Base-by-base conservation (phyloP, 768 basidiomycete genomes). In the Coprinopsis strossmayeri region DNA sequence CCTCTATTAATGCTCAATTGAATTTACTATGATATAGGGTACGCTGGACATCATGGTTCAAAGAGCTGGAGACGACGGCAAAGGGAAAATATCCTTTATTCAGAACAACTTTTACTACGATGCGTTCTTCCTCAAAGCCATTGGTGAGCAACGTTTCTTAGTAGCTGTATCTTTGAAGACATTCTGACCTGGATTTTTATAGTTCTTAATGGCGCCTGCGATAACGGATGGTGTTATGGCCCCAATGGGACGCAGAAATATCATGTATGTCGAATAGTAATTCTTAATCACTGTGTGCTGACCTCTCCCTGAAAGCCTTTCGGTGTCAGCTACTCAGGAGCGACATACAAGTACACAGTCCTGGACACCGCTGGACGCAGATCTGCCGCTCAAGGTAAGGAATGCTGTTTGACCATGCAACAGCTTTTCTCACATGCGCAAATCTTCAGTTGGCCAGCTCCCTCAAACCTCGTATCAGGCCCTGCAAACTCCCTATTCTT, bases 41-140 rank as follows among this genome's bases (percentile, higher is more conserved):
- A 76, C 76, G 2, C 69, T 98, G 27, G 96, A 99, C 65, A 79
- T 99, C n/a, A 73, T 96, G 64, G 75, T 98, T 0, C 93, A 95
- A 59, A 70, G 96, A 34, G 81, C 82, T 0, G 92, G 91, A 1
- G 67, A 69, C 3, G 79, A 81, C 45, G 77, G 77, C 1, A 58
- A 64, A 37, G 84, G 85, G 12, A 79, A 75, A 34, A 67, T 90
- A 15, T 59, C 80, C 3, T 95, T 99, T 60, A 71, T 99, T 41
- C 92, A 95, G 67, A 99, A 99, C 60, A 98, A 97, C 64, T 90
- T 94, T 59, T 98, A 95, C 59, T 93, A 93, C 60, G 96, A 99
- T 55, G 95, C 96, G 0, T 99, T 99, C 72, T 99, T 98, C 78
- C 73, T 98, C 45, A 97, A 97, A 61, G 91, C 96, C 2, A 88